phyloP scores from a whole-genome alignment of 2,329 filamentous ascomycete genomes.

The Alternaria sp. region DNA sequence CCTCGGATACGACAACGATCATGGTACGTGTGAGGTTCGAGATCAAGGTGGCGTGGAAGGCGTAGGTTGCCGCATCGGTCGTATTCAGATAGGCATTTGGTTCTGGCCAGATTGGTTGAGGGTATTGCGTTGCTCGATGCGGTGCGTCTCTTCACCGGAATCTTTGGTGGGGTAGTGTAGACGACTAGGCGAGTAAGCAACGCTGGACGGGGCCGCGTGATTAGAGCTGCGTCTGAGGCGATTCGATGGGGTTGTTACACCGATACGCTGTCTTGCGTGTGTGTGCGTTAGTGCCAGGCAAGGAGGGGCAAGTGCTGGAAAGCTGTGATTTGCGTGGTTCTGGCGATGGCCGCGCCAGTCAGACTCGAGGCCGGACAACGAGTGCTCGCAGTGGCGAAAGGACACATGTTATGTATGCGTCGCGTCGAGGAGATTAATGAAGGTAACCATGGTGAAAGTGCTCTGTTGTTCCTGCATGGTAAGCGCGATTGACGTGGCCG shows the following conservation, averaged over 20 bases:
- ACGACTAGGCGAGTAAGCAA: conserved; percentile 30
- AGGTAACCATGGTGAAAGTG: conserved; percentile 34
- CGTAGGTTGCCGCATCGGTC: conserved; percentile 15
- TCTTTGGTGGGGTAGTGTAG: conserved; percentile 26
- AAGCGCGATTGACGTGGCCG: conserved; percentile 48
- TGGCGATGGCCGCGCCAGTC: conserved; percentile 27
- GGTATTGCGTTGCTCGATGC: conserved; percentile 21
- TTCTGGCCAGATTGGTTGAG: conserved; percentile 18
- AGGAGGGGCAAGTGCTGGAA: conserved; percentile 32
- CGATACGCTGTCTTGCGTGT: conserved; percentile 48
- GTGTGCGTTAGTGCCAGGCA: conserved; percentile 26
- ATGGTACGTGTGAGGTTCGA: conserved; percentile 19
- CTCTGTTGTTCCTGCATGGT: conserved; percentile 51
- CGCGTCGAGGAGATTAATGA: conserved; percentile 40
- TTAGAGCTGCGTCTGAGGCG: conserved; percentile 29
- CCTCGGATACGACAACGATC: conserved; percentile 2
- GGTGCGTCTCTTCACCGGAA: conserved; percentile 42
- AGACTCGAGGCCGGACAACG: conserved; percentile 27
- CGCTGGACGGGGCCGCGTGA: conserved; percentile 35
- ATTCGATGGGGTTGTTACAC: conserved; percentile 43
- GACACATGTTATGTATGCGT: conserved; percentile 41
- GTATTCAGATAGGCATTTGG: conserved; percentile 8
- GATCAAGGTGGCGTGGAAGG: conserved; percentile 10
- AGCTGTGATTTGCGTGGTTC: conserved; percentile 34
- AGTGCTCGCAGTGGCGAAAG: conserved; percentile 36